Conservation (phyloP, 306 rosid species). For the Glycine tomentella region DNA sequence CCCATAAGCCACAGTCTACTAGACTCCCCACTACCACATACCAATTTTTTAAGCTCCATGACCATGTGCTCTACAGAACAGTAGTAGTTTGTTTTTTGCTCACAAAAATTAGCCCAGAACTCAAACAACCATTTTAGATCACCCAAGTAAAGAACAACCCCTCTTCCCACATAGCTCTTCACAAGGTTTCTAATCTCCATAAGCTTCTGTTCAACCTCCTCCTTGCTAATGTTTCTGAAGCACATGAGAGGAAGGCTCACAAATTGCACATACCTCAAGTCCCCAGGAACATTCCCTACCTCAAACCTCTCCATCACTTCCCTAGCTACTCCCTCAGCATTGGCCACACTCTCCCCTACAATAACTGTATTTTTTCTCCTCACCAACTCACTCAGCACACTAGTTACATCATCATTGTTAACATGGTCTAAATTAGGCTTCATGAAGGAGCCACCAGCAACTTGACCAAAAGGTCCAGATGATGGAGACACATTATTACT, state of each 20-base stretch:
- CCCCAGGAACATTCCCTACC: slow-evolving; percentile 62
- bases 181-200: slow-evolving; percentile 71
- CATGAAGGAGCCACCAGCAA: slow-evolving; percentile 10
- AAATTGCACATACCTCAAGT: slow-evolving; percentile 60
- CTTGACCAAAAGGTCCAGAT: slow-evolving; percentile 45
- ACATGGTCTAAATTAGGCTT: slow-evolving; percentile 43
- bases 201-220: slow-evolving; percentile 71
- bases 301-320: slow-evolving; percentile 78
- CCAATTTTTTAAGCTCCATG: slow-evolving; percentile 75
- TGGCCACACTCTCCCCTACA: slow-evolving; percentile 67
- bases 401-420: slow-evolving; percentile 66
- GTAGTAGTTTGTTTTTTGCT: slow-evolving; percentile 55
- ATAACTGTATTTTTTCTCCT: slow-evolving; percentile 67
- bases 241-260: slow-evolving; percentile 72
- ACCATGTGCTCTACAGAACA: slow-evolving; percentile 69
- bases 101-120: slow-evolving; percentile 69
- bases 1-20: slow-evolving; percentile 80
- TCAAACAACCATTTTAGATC: slow-evolving; percentile 83
- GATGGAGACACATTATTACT: slow-evolving; percentile 44
- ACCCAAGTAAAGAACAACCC: slow-evolving; percentile 78
- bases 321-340: slow-evolving; percentile 57
- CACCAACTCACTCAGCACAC: slow-evolving; percentile 64
- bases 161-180: slow-evolving; percentile 73
- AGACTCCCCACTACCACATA: slow-evolving; percentile 58
- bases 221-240: slow-evolving; percentile 64